Conservation (phyloP, 225 moss, liverwort and hornwort species). For the Rhytidiadelphus loreus region DNA sequence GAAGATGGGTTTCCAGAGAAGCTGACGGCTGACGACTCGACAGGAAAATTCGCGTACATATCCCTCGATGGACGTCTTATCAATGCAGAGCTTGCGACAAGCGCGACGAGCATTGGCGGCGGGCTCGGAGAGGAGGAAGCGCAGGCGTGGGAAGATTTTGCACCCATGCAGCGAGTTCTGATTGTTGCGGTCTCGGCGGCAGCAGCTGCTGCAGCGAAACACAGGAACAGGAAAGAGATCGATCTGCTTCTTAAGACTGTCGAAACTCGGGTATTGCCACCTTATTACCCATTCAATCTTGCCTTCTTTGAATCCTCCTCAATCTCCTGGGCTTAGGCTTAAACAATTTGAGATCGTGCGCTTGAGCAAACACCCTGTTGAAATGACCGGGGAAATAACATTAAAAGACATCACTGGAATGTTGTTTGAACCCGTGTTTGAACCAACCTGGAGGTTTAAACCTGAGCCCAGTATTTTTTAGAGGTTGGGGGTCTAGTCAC, state of each 20-base stretch:
- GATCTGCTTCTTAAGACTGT: conserved; percentile 22
- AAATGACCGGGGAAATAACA: neutral
- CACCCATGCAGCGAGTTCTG: conserved; percentile 33
- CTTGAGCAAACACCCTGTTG: too few relatives aligned
- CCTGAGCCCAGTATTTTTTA: neutral
- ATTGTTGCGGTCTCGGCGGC: conserved; percentile 46
- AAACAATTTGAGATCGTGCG: neutral
- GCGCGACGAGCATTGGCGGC: conserved; percentile 26
- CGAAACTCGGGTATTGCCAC: conserved; percentile 13
- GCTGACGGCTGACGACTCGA: neutral
- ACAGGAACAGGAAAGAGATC: conserved; percentile 21
- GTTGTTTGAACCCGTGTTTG: neutral
- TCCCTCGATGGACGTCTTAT: conserved; percentile 41
- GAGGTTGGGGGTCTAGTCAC: neutral
- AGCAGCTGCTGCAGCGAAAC: conserved; percentile 31
- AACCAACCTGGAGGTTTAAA: neutral
- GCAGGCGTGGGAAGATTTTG: conserved; percentile 27
- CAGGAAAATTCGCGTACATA: conserved; percentile 35
- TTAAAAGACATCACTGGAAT: neutral
- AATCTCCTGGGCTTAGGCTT: neutral
- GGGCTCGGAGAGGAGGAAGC: conserved; percentile 24
- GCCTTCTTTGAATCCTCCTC: neutral
- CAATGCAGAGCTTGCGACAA: conserved; percentile 42
- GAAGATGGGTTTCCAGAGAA: neutral
- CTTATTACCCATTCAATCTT: neutral